These are phyloP conservation scores for thale cress (Arabidopsis thaliana) DNA, from an alignment of 345 rosid species.

Conservation along the genomic window DNA sequence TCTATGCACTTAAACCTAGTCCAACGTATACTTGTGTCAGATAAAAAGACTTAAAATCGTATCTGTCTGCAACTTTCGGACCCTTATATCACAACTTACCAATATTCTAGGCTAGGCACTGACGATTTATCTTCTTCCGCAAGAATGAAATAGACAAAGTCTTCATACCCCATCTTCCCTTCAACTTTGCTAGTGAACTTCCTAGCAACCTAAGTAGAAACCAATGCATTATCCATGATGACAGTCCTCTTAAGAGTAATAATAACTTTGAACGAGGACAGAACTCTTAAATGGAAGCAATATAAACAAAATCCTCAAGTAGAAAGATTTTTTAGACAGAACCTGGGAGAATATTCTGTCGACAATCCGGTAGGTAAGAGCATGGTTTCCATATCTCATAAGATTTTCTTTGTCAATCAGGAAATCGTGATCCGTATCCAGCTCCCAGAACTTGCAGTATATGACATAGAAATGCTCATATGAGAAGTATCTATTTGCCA, in stretches of 20 bases:
- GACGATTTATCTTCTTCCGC: constrained; percentile 98
- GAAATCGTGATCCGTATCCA: constrained; percentile 95
- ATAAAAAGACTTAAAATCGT: constrained; percentile 13
- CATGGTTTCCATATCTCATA: constrained; percentile 95
- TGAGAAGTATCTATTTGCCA: constrained; percentile 77
- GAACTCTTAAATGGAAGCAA: not conserved
- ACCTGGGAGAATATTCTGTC: constrained; percentile 97
- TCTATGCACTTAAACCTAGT: constrained; percentile 92
- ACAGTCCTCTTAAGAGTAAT: not conserved
- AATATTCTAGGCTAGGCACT: constrained; percentile 95
- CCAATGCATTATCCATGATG: not conserved
- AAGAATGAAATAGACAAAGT: constrained; percentile 93
- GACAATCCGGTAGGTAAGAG: constrained; percentile 93
- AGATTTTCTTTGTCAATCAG: constrained; percentile 95
- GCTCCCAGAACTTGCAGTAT: constrained; percentile 99
- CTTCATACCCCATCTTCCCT: constrained; percentile 98
- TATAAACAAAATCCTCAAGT: not conserved
- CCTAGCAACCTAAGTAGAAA: constrained; percentile 67
- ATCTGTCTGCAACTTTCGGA: not conserved
- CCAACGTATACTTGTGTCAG: constrained; percentile 37
- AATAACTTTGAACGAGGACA: constrained; percentile 18
- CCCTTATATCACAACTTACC: constrained; percentile 53
- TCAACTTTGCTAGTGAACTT: constrained; percentile 85
- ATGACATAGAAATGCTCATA: constrained; percentile 96
- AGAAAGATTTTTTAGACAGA: constrained; percentile 25